Percentiles rank a stretch among this genome's conserved stretches.
Conservation (phyloP, 2,329 filamentous ascomycete genomes). For the Pseudocercospora pini-densiflorae region DNA sequence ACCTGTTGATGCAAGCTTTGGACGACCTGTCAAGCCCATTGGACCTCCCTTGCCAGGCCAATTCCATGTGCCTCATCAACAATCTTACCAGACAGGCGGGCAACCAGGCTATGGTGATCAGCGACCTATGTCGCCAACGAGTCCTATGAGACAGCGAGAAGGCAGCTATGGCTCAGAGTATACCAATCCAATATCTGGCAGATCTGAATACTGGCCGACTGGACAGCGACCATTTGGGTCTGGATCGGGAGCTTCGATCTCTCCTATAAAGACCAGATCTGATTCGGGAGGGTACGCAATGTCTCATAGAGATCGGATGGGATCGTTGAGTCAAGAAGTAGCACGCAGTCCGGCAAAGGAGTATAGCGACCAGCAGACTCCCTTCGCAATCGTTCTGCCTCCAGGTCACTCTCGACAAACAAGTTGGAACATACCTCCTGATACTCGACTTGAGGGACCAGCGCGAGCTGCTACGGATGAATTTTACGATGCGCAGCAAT, state of each 20-base stretch:
- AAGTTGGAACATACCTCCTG: constrained; percentile 6
- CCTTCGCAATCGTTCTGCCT: constrained; percentile 34
- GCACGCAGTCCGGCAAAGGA: constrained; percentile 33
- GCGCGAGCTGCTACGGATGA: neutral
- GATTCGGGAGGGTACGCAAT: neutral
- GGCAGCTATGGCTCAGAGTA: constrained; percentile 9
- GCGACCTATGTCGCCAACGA: neutral
- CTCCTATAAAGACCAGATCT: constrained; percentile 23
- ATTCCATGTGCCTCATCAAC: constrained; percentile 6
- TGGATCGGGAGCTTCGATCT: constrained; percentile 12
- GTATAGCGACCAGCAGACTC: constrained; percentile 37
- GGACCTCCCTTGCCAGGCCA: constrained; percentile 25
- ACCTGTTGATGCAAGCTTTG: constrained; percentile 29
- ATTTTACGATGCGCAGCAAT: constrained; percentile 12
- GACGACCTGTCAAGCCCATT: constrained; percentile 25
- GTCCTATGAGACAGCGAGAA: neutral
- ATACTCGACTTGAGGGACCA: neutral
- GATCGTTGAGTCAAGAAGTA: constrained; percentile 29
- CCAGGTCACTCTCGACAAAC: constrained; percentile 5
- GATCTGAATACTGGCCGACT: constrained; percentile 16
- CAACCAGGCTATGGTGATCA: neutral
- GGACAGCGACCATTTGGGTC: constrained; percentile 22
- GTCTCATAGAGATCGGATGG: constrained; percentile 11
- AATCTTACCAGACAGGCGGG: neutral
- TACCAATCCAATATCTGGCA: constrained; percentile 17